Evolutionary conservation across 169 alveolate species (phyloP).

Genomic region (Ichthyophthirius multifiliis): DNA sequence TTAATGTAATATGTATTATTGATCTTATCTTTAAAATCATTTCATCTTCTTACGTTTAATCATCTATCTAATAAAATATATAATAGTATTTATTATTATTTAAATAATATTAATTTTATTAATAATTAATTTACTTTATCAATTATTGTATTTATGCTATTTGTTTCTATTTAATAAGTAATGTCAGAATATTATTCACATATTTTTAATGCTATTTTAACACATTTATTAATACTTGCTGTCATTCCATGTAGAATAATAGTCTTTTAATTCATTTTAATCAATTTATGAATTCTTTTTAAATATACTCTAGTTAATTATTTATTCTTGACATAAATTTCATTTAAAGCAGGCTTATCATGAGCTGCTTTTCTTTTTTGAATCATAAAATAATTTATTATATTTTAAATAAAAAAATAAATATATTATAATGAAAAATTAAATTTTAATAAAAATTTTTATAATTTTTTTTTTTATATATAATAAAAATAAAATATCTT

Average conservation of each 20-base stretch:
- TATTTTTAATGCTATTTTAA: conserved; percentile 1
- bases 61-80: neutral
- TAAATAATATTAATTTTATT: neutral
- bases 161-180: neutral
- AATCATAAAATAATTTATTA: no score
- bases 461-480: no score
- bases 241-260: conserved; percentile 22
- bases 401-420: no score
- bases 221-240: conserved; percentile 7
- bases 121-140: neutral
- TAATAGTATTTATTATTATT: neutral
- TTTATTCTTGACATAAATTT: neutral
- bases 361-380: conserved; percentile 17
- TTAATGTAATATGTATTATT: neutral
- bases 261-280: neutral
- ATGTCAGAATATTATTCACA: conserved; percentile 10
- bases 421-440: no score
- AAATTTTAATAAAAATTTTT: no score
- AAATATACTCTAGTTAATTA: neutral
- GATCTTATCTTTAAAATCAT: neutral
- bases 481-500: no score
- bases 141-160: neutral
- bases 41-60: neutral
- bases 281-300: conserved; percentile 8
- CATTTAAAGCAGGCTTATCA: neutral